These are phyloP conservation scores for Lactarius psammicola DNA, from an alignment of 768 basidiomycete genomes.

Conservation along the genomic window DNA sequence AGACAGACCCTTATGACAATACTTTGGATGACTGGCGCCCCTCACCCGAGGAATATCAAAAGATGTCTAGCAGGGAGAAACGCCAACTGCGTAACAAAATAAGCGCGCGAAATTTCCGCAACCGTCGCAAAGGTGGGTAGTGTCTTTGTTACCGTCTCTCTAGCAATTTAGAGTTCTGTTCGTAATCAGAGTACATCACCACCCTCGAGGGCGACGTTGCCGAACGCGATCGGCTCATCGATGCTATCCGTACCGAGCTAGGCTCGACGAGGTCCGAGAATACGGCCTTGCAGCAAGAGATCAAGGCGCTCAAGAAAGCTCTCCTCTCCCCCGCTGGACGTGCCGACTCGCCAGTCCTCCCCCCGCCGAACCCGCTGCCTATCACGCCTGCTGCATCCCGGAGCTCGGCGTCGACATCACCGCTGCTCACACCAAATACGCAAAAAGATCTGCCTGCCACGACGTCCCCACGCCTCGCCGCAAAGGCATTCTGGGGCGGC, in stretches of 20 bases:
- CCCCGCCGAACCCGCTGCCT: slow-evolving; percentile 45
- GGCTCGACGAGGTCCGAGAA: slow-evolving; percentile 81
- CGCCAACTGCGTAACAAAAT: slow-evolving; percentile 96
- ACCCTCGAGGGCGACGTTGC: slow-evolving; percentile 93
- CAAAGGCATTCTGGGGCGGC: slow-evolving; percentile 83
- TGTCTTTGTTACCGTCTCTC: slow-evolving; percentile 5
- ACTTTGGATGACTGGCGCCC: slow-evolving; percentile 81
- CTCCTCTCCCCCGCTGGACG: slow-evolving; percentile 64
- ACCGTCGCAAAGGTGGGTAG: slow-evolving; percentile 78
- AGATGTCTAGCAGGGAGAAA: slow-evolving; percentile 95
- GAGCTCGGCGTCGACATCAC: slow-evolving; percentile 28
- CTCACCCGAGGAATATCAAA: slow-evolving; percentile 89
- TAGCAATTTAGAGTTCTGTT: background rate
- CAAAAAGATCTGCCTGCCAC: slow-evolving; percentile 69
- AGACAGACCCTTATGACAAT: slow-evolving; percentile 48
- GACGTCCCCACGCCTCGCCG: slow-evolving; percentile 50
- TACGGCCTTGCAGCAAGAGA: slow-evolving; percentile 74
- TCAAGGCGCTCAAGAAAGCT: slow-evolving; percentile 68
- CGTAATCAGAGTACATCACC: slow-evolving; percentile 77
- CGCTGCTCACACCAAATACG: slow-evolving; percentile 60
- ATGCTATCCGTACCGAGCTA: slow-evolving; percentile 81
- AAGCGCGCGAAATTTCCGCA: slow-evolving; percentile 92
- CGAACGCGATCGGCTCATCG: slow-evolving; percentile 87
- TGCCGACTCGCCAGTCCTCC: slow-evolving; percentile 41
- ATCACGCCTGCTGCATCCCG: slow-evolving; percentile 29